These are phyloP conservation scores for Nakazawaea molendinolei DNA, from an alignment of 805 yeast species.

Conservation along the genomic window DNA sequence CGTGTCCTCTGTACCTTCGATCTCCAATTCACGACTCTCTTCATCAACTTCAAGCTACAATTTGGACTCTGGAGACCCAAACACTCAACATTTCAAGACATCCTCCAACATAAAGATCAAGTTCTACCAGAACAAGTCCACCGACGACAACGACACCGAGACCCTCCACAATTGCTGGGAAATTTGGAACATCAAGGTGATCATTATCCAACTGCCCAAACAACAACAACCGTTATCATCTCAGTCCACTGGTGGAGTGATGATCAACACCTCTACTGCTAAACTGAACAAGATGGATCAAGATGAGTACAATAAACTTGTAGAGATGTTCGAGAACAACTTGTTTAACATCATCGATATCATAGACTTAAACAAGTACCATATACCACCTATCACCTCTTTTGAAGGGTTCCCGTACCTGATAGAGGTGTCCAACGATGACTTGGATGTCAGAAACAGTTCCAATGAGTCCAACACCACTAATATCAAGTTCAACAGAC, in stretches of 20 bases:
- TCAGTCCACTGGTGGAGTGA: conserved; percentile 14
- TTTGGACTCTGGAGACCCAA: neutral
- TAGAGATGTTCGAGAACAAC: conserved; percentile 31
- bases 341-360: conserved; percentile 41
- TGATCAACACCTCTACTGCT: conserved; percentile 5
- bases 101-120: conserved; percentile 14
- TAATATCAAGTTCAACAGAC: conserved; percentile 11
- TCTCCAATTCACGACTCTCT: conserved; percentile 3
- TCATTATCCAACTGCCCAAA: conserved; percentile 29
- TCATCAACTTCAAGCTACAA: neutral
- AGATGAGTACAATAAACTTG: conserved; percentile 20
- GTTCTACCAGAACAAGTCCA: conserved; percentile 19
- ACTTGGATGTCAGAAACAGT: neutral
- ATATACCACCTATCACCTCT: conserved; percentile 70
- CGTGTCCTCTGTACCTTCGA: conserved; percentile 4
- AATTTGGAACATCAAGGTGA: conserved; percentile 54
- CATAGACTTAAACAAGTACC: conserved; percentile 53
- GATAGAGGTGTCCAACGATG: conserved; percentile 22
- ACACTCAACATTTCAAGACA: conserved; percentile 5
- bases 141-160: conserved; percentile 10
- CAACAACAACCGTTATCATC: conserved; percentile 14
- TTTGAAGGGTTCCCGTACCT: conserved; percentile 63
- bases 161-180: conserved; percentile 53
- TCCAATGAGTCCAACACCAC: conserved; percentile 2
- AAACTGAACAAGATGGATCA: conserved; percentile 11